Conservation (phyloP, 225 moss, liverwort and hornwort species). For the Straminergon stramineum region DNA sequence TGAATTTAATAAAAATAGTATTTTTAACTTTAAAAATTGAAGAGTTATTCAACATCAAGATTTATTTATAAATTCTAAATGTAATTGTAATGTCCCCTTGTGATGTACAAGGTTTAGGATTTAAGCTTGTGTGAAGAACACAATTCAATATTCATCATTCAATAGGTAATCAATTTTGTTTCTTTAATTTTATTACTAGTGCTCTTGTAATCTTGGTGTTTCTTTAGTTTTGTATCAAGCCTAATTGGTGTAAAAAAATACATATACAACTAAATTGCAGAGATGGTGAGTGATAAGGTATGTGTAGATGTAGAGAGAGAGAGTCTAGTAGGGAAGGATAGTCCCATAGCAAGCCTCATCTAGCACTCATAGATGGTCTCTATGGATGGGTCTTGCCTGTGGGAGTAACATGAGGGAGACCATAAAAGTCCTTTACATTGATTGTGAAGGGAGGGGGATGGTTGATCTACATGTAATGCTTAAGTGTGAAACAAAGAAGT, state of each 20-base stretch:
- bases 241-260: not conserved
- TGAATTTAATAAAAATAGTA: not conserved
- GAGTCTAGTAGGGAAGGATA: rapidly evolving
- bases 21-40: not conserved
- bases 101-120: not conserved
- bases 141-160: not conserved
- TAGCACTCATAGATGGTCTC: not conserved
- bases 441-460: not conserved
- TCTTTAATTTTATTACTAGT: not conserved
- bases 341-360: rapidly evolving
- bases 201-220: rapidly evolving
- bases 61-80: not conserved
- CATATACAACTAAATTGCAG: not conserved
- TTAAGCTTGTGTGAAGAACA: not conserved
- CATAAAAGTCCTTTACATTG: not conserved
- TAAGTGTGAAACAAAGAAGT: not conserved
- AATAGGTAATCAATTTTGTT: not conserved
- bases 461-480: not conserved
- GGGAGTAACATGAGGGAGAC: not conserved
- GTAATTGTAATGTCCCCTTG: not conserved
- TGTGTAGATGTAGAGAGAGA: not conserved
- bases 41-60: rapidly evolving
- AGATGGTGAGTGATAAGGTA: rapidly evolving
- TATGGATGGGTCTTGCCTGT: rapidly evolving
- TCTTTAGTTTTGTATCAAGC: not conserved